Evolutionary conservation across 177 flowering plant species (phyloP).

Genomic region (Vitis hybrid): DNA sequence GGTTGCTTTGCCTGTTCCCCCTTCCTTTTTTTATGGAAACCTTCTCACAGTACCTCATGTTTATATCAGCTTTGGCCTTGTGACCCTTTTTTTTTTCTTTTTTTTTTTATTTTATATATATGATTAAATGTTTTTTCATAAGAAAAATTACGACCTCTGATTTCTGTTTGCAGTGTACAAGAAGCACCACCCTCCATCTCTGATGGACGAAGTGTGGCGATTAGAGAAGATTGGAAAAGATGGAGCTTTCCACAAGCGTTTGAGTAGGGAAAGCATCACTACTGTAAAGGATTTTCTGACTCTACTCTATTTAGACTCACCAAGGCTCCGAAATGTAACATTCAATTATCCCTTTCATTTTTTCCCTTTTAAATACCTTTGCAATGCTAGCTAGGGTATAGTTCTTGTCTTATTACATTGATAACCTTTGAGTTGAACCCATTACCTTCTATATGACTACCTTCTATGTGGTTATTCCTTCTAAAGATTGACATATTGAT

Average conservation of each 20-base stretch:
- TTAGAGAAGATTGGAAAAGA: slow-evolving; percentile 96
- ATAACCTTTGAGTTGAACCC: background rate
- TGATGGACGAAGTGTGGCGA: slow-evolving; percentile 94
- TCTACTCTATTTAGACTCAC: slow-evolving; percentile 48
- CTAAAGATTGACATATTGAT: background rate
- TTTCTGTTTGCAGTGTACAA: slow-evolving; percentile 77
- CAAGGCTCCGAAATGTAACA: slow-evolving; percentile 75
- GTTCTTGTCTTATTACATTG: background rate
- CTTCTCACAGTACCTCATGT: too few relatives aligned
- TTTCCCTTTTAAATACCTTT: background rate
- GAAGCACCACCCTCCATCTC: slow-evolving; percentile 92
- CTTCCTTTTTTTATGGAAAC: too few relatives aligned
- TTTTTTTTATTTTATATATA: background rate
- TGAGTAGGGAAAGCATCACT: slow-evolving; percentile 59
- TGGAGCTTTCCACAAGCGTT: slow-evolving; percentile 92
- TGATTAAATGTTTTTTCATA: background rate
- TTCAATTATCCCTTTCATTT: background rate
- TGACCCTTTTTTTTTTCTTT: too few relatives aligned
- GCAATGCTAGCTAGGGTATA: background rate
- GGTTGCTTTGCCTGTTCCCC: too few relatives aligned
- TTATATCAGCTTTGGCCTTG: too few relatives aligned
- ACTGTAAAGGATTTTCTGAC: slow-evolving; percentile 87
- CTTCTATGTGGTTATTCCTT: background rate
- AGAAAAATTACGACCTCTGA: slow-evolving; percentile 5
- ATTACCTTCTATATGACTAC: background rate